Base-by-base conservation (phyloP, 2,329 filamentous ascomycete species). In the Curvularia sp. region DNA sequence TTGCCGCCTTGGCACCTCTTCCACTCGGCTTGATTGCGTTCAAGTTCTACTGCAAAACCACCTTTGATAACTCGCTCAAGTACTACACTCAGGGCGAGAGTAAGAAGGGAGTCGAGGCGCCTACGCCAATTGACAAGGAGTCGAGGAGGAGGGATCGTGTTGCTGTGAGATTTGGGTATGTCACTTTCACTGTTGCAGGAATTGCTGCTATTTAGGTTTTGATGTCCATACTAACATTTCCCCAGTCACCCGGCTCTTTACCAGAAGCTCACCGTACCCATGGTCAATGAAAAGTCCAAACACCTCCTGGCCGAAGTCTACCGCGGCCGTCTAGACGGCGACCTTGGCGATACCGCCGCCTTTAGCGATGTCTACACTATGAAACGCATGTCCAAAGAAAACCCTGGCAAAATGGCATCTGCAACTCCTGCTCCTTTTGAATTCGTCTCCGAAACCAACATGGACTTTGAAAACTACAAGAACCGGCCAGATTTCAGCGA, bases 401-500 rank as follows among this genome's bases (percentile, higher is more conserved):
- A 83, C 5, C 84, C 87, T 0, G 87, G 87, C 56, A 88, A 88
- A 61, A 55, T 23, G 18, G 49, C 71, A 10, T 68, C 69, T 0
- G 28, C 43, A 2, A 41, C 62, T 1, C 59, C 69, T 7, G 74
- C 73, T 5, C 92, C 92, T 0, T 97, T 97, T 76, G 94, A 98
- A 77, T 87, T 96, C 57, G 93, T 98, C 0, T 88, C 91, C 0
- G 94, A 98, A 69, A 85, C 85, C 53, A 87, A 92, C 48, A 88
- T 97, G 77, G 93, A 97, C 74, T 97, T 96, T 73, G 88, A 92
- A 60, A 94, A 92, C 78, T 98, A 89, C 83, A 97, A 96, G 78
- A 89, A 97, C 76, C 85, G 92, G 1, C 86, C 91, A 2, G 94
- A 97, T 67, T 97, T 98, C 78, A 87, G 88, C 1, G 89, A 93